Evolutionary conservation across 176 grass and related monocot species (phyloP), one percentile per base, ranked within the genome.

Genomic region (Thalia dealbata): DNA sequence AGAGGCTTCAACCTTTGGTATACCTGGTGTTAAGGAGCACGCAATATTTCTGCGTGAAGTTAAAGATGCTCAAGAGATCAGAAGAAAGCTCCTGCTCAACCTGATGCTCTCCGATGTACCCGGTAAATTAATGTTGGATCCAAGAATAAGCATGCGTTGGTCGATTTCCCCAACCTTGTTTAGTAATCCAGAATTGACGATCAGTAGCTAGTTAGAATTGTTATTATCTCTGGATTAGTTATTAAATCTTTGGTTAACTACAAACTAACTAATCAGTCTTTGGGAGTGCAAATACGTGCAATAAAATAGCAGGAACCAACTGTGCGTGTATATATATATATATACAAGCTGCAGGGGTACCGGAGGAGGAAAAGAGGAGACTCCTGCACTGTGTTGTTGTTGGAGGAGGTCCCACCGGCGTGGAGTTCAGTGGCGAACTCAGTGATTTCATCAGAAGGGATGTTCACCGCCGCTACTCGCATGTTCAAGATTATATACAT

Each of bases 361-460:
- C 87, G 52, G 87, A 91, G 27, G 42, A 82, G 30, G 95, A 97
- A 82, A 97, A 91, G 59, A 79, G 73, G 68, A 92, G 85, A 74
- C 81, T 97, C 16, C 78, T 97, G 81, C 95, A 97, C 48, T 97
- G 95, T 71, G 84, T 97, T 75, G 95, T 97, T 84, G 83, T 97
- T 78, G 95, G 95, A 84, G 95, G 95, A 82, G 89, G 95, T 80
- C 95, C 95, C 25, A 97, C 90, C 45, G 95, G 95, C 9, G 95
- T 97, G 6, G 95, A 97, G 74, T 97, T 97, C 84, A 97, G 95
- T n/a, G 95, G 95, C 68, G 95, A 97, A 88, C 87, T 97, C 64
- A 93, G 95, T 84, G 90, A 97, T 88, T 97, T 97, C 74, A 97
- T 97, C 73, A 81, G 65, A 14, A 88, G 79, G 82, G 95, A 97